Conservation (phyloP, 2,329 filamentous ascomycete genomes). For the Fusarium pilosicola region DNA sequence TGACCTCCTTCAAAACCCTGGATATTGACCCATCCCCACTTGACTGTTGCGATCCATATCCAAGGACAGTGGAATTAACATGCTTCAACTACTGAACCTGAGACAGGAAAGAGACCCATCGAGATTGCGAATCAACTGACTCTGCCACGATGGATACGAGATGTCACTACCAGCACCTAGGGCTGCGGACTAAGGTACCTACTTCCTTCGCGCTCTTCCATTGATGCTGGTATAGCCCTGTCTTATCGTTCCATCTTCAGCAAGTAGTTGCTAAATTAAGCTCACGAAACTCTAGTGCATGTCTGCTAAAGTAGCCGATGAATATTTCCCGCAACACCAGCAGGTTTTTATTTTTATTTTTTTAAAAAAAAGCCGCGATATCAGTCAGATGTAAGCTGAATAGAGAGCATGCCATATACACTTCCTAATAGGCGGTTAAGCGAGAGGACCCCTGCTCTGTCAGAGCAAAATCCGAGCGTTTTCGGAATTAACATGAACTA, state of each 20-base stretch:
- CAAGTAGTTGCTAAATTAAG: slow-evolving; percentile 1
- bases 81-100: background rate
- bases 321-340: background rate
- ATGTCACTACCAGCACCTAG: background rate
- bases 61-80: background rate
- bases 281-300: background rate
- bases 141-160: background rate
- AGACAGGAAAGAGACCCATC: background rate
- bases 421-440: background rate
- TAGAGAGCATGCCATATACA: background rate
- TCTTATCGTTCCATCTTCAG: background rate
- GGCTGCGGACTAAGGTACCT: background rate
- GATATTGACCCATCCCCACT: background rate
- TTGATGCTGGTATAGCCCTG: background rate
- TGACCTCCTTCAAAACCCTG: background rate
- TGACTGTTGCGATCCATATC: background rate
- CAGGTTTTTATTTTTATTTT: background rate
- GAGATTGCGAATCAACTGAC: background rate
- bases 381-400: background rate
- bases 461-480: background rate
- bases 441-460: background rate
- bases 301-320: background rate
- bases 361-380: background rate
- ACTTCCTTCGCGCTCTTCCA: background rate
- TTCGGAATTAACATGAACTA: slow-evolving; percentile 7